A percentile compares a stretch with the other conserved stretches of the same genome.
These are phyloP conservation scores for Canariomyces notabilis DNA, from an alignment of 2,329 filamentous ascomycete genomes.

Conservation along the genomic window DNA sequence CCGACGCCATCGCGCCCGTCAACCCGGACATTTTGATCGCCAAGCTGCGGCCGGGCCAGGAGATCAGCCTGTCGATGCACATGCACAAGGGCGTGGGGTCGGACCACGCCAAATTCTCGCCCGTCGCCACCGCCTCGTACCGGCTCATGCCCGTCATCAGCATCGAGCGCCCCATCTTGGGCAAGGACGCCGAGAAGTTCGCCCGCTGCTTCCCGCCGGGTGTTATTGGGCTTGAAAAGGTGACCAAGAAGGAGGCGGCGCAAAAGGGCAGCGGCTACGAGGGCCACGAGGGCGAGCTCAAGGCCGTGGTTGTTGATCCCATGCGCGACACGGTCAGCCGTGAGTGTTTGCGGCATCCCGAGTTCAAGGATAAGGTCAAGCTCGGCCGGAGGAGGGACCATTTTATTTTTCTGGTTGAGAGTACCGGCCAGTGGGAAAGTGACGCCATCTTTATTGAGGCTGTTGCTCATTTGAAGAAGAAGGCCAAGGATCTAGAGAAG, in stretches of 20 bases:
- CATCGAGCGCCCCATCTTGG: conserved; percentile 78
- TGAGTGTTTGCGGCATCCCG: conserved; percentile 83
- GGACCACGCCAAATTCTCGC: conserved; percentile 96
- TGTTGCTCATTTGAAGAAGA: conserved; percentile 77
- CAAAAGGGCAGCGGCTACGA: conserved; percentile 60
- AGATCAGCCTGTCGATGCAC: conserved; percentile 81
- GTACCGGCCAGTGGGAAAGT: conserved; percentile 89
- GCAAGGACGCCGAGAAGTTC: conserved; percentile 84
- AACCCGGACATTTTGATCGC: conserved; percentile 93
- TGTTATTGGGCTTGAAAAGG: conserved; percentile 73
- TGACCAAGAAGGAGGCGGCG: conserved; percentile 62
- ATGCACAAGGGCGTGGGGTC: conserved; percentile 90
- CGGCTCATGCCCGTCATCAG: conserved; percentile 82
- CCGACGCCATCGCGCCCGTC: conserved; percentile 64
- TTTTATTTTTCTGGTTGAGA: conserved; percentile 96
- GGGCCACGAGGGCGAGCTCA: conserved; percentile 70
- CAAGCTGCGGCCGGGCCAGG: conserved; percentile 87
- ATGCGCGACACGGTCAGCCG: conserved; percentile 95
- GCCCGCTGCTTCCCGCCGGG: conserved; percentile 81
- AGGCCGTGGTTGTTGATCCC: conserved; percentile 80
- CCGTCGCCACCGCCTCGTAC: conserved; percentile 91
- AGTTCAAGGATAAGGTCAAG: conserved; percentile 94
- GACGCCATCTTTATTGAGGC: conserved; percentile 91
- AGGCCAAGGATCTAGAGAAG: conserved; percentile 69
- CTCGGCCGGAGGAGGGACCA: conserved; percentile 86